Percentiles rank a stretch among this genome's conserved stretches.
Evolutionary conservation across 1,139 yeast species (phyloP).

Genomic region (Kodamaea derodonti): DNA sequence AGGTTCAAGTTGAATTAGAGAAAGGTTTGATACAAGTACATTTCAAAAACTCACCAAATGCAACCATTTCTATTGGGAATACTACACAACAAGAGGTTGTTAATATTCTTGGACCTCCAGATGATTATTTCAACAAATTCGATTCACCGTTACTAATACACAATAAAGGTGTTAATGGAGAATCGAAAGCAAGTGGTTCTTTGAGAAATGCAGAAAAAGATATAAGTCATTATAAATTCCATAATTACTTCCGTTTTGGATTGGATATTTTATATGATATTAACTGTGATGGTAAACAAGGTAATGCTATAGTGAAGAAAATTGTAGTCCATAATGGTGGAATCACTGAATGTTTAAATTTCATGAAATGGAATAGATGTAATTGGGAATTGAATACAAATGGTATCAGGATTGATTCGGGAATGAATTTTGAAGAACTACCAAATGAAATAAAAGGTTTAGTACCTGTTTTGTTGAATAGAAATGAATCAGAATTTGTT

Average conservation of each 20-base stretch:
- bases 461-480: slow-evolving; percentile 44
- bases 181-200: not conserved
- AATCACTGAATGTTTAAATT: slow-evolving; percentile 43
- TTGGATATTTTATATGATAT: slow-evolving; percentile 50
- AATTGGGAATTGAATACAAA: slow-evolving; percentile 29
- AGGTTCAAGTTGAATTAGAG: slow-evolving; percentile 5
- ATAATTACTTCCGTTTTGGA: slow-evolving; percentile 53
- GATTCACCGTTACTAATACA: slow-evolving; percentile 45
- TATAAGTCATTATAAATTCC: slow-evolving; percentile 37
- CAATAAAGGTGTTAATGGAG: slow-evolving; percentile 17
- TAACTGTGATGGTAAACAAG: slow-evolving; percentile 17
- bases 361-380: slow-evolving; percentile 48
- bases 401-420: slow-evolving; percentile 19
- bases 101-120: slow-evolving; percentile 52
- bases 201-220: slow-evolving; percentile 2
- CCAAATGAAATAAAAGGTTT: slow-evolving; percentile 19
- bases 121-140: slow-evolving; percentile 47
- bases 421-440: slow-evolving; percentile 33
- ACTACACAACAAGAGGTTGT: slow-evolving; percentile 51
- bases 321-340: slow-evolving; percentile 51
- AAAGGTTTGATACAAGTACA: slow-evolving; percentile 4
- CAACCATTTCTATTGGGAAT: slow-evolving; percentile 25
- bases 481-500: slow-evolving; percentile 47
- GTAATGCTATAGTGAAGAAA: slow-evolving; percentile 32
- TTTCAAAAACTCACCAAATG: slow-evolving; percentile 3